A percentile compares a stretch with the other conserved stretches of the same genome.
Conservation (phyloP, 2,329 filamentous ascomycete species). For the Verticillium dahliae region DNA sequence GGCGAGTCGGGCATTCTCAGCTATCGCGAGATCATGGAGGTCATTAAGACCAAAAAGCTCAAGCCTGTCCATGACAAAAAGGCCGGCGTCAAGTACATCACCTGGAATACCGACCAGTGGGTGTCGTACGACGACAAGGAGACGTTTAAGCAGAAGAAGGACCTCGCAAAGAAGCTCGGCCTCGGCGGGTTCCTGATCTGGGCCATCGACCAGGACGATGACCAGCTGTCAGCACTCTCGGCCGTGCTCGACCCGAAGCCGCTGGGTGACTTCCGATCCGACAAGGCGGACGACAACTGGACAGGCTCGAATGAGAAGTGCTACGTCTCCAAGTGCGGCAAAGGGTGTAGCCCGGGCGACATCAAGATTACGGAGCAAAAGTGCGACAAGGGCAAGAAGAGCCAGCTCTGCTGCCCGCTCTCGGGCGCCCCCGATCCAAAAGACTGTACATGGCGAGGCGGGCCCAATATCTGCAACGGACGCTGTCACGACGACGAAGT, state of each 20-base stretch:
- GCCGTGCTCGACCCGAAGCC: too few species aligned
- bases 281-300: not conserved
- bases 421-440: too few species aligned
- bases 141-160: conserved; percentile 24
- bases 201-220: too few species aligned
- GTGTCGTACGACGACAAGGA: conserved; percentile 27
- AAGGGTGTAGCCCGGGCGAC: conserved; percentile 19
- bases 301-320: conserved; percentile 14
- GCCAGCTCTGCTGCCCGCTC: too few species aligned
- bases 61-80: conserved; percentile 10
- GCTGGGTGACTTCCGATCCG: too few species aligned
- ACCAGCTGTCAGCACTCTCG: too few species aligned
- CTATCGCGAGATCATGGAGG: conserved; percentile 23
- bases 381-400: conserved; percentile 12
- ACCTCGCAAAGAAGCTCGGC: conserved; percentile 20
- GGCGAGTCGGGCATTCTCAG: conserved; percentile 20
- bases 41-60: conserved; percentile 15
- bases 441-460: too few species aligned
- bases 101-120: conserved; percentile 27
- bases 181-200: conserved; percentile 14
- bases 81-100: conserved; percentile 23
- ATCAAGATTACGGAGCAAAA: conserved; percentile 18
- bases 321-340: conserved; percentile 21
- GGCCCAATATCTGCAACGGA: too few species aligned
- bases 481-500: too few species aligned